These are phyloP conservation scores for Podila clonocystis DNA, from an alignment of 192 early-diverging fungal genomes.

Conservation along the genomic window DNA sequence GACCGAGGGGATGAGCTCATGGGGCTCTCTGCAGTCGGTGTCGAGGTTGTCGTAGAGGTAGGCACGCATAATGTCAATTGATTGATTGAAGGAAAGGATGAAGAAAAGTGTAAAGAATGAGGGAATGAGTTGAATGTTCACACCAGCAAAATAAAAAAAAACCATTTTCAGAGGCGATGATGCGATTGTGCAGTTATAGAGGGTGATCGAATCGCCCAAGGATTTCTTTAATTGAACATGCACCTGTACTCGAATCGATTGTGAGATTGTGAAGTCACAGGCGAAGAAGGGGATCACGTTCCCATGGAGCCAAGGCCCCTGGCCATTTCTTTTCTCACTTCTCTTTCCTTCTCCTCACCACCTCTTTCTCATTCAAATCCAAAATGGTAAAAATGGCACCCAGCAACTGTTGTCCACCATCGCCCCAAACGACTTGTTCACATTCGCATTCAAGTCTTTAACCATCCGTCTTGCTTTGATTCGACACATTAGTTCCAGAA, in stretches of 20 bases:
- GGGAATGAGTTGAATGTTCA: not conserved
- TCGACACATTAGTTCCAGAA: conserved; percentile 34
- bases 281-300: not conserved
- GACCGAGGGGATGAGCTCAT: conserved; percentile 75
- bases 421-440: no score
- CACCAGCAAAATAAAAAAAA: not conserved
- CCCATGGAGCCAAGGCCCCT: no score
- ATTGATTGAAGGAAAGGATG: not conserved
- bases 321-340: not conserved
- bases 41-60: conserved; percentile 77
- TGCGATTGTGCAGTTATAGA: conserved; percentile 1
- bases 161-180: not conserved
- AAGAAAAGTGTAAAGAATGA: not conserved
- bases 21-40: conserved; percentile 81
- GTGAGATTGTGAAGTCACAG: no score
- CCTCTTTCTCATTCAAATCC: not conserved
- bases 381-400: conserved; percentile 12
- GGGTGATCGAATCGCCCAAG: not conserved
- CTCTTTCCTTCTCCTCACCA: not conserved
- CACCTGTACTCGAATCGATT: not conserved
- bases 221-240: not conserved
- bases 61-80: conserved; percentile 49
- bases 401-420: no score
- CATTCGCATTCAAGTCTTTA: no score
- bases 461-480: no score